Evolutionary conservation across 2,329 filamentous ascomycete species (phyloP).

Genomic region (Microdochium nivale): DNA sequence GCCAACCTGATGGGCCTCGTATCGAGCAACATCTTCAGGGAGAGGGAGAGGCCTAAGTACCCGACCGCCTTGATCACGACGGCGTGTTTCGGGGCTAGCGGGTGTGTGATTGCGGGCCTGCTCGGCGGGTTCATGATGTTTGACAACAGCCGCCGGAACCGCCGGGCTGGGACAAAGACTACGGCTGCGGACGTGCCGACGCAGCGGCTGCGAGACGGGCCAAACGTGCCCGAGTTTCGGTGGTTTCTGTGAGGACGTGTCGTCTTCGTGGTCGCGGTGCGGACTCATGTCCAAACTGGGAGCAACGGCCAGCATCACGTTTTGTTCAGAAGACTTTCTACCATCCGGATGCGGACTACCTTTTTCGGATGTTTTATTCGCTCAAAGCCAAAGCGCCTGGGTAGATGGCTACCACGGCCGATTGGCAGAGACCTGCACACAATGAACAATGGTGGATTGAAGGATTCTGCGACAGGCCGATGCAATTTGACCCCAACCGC

Average conservation of each 20-base stretch:
- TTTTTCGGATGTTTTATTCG: too few species aligned
- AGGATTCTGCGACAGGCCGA: too few species aligned
- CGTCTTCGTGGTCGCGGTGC: neutral
- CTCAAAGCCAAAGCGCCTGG: too few species aligned
- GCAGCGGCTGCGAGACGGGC: constrained; percentile 44
- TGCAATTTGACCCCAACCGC: too few species aligned
- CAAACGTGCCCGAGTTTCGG: constrained; percentile 42
- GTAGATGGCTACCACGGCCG: too few species aligned
- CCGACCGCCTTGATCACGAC: constrained; percentile 57
- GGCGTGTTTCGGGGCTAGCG: constrained; percentile 53
- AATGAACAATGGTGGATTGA: too few species aligned
- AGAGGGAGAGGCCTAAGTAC: constrained; percentile 57
- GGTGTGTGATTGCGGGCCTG: constrained; percentile 42
- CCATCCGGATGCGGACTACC: neutral
- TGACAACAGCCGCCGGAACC: constrained; percentile 55
- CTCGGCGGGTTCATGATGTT: constrained; percentile 56
- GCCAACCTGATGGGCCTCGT: constrained; percentile 73
- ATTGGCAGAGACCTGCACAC: too few species aligned
- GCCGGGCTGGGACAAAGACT: constrained; percentile 33
- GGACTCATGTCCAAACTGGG: too few species aligned
- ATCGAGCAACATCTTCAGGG: constrained; percentile 59
- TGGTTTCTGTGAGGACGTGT: constrained; percentile 39
- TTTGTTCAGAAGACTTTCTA: neutral
- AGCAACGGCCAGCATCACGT: too few species aligned
- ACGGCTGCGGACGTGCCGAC: constrained; percentile 50